Evolutionary conservation across 768 basidiomycete genomes (phyloP).

Genomic region (Coprinopsis marcescibilis): DNA sequence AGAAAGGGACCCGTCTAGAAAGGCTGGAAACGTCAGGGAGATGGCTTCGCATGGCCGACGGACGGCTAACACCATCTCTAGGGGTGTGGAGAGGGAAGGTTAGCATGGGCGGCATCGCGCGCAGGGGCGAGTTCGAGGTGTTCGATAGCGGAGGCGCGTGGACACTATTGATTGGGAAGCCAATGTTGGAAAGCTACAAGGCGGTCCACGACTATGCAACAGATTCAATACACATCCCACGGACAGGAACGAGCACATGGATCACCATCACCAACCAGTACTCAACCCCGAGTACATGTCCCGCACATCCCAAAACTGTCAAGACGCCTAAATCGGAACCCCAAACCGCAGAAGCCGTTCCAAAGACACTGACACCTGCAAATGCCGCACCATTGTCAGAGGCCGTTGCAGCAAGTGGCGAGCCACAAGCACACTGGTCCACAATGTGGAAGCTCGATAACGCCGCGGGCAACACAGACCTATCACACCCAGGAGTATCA

Average conservation of each 20-base stretch:
- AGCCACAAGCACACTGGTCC: no score
- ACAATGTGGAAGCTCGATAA: no score
- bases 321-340: constrained; percentile 16
- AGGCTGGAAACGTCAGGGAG: neutral
- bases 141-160: constrained; percentile 22
- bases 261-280: no score
- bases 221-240: no score
- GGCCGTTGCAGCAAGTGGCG: no score
- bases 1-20: neutral
- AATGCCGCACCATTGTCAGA: no score
- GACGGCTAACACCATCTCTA: neutral
- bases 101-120: neutral
- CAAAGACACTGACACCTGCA: constrained; percentile 17
- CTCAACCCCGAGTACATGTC: no score
- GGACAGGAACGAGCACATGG: no score
- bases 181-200: constrained; percentile 14
- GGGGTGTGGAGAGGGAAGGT: neutral
- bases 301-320: no score
- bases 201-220: constrained; percentile 19
- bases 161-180: constrained; percentile 23
- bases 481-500: no score
- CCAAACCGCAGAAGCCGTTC: constrained; percentile 19
- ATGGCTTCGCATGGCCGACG: constrained; percentile 1
- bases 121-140: constrained; percentile 13
- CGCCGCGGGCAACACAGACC: no score